These are phyloP conservation scores for Rubia peregrina DNA, from an alignment of 305 asterid species.

Conservation along the genomic window DNA sequence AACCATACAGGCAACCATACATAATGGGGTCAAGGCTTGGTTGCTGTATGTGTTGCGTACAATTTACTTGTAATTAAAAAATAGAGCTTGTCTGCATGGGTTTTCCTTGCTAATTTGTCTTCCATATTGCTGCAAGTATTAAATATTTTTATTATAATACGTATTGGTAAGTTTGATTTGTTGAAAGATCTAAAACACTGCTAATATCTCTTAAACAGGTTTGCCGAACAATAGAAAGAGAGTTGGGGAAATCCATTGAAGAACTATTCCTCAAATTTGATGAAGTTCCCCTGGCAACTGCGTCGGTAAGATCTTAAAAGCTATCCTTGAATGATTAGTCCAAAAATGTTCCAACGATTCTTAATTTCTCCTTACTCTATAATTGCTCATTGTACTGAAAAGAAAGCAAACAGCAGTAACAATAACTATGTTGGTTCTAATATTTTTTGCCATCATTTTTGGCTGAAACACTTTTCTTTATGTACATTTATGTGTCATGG, in stretches of 20 bases:
- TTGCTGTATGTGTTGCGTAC: neutral
- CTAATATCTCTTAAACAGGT: slow-evolving; percentile 46
- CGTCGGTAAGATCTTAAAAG: slow-evolving; percentile 69
- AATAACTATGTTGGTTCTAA: neutral
- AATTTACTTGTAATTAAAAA: neutral
- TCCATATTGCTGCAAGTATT: neutral
- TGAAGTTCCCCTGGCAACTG: slow-evolving; percentile 79
- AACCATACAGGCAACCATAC: neutral
- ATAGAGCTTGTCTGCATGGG: neutral
- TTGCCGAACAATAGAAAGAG: slow-evolving; percentile 51
- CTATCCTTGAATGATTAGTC: neutral
- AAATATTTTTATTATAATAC: neutral
- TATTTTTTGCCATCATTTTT: neutral
- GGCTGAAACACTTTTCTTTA: neutral
- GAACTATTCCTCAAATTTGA: slow-evolving; percentile 73
- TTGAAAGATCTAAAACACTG: neutral
- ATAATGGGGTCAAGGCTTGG: neutral
- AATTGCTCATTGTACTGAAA: neutral
- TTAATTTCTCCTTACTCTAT: neutral
- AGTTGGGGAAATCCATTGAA: slow-evolving; percentile 73
- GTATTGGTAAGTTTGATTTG: neutral
- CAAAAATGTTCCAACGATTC: neutral
- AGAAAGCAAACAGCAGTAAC: neutral
- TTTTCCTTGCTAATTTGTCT: neutral
- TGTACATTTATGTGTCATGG: neutral